Evolutionary conservation across 2,329 filamentous ascomycete genomes (phyloP).

Genomic region (Diaporthe citrichinensis): DNA sequence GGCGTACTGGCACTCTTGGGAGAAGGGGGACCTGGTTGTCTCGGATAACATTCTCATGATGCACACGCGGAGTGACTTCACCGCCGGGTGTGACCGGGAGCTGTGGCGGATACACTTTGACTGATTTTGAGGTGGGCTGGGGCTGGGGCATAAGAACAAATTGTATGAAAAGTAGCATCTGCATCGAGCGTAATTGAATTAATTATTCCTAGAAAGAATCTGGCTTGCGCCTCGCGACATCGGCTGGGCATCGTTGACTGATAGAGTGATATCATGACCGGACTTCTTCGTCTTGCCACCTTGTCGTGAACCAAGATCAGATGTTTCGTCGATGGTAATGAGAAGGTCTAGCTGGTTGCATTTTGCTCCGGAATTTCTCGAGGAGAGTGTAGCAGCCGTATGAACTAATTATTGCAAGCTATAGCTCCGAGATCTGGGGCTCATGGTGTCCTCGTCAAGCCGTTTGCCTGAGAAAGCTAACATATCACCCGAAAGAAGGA

Average conservation of each 20-base stretch:
- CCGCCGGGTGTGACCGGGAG: conserved; percentile 59
- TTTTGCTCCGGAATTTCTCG: background rate
- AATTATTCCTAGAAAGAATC: too few species aligned
- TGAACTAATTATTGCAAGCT: background rate
- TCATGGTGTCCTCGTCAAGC: background rate
- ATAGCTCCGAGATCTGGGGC: too few species aligned
- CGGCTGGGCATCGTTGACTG: too few species aligned
- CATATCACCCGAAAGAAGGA: background rate
- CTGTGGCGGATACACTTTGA: conserved; percentile 67
- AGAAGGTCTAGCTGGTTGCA: too few species aligned
- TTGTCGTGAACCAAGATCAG: too few species aligned
- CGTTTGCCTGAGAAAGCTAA: background rate
- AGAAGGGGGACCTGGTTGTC: conserved; percentile 67
- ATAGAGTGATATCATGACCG: too few species aligned
- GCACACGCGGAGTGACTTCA: conserved; percentile 64
- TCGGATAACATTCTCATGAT: conserved; percentile 66
- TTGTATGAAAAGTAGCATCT: background rate
- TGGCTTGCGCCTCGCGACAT: background rate
- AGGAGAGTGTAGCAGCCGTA: background rate
- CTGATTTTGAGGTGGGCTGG: conserved; percentile 42
- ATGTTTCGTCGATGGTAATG: too few species aligned
- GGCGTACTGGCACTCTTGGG: conserved; percentile 65
- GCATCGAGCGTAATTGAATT: conserved; percentile 9
- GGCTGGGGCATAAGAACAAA: background rate
- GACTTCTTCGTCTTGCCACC: too few species aligned